A percentile compares a stretch with the other conserved stretches of the same genome.
Conservation (phyloP, 257 asterid species). For the Datura wrightii region DNA sequence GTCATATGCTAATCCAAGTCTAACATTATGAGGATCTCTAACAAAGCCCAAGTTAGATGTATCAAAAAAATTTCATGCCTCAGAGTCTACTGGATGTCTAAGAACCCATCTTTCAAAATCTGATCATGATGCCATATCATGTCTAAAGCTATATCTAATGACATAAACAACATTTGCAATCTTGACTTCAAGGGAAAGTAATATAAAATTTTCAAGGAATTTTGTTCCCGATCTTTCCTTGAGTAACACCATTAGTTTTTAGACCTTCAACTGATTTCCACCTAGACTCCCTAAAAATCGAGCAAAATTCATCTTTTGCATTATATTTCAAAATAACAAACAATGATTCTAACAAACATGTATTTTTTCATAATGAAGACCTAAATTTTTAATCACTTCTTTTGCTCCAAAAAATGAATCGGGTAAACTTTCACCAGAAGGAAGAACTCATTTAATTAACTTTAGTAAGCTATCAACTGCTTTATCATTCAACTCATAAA, state of each 20-base stretch:
- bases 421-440: too few relatives aligned
- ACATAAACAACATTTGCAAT: too few relatives aligned
- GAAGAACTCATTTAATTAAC: too few relatives aligned
- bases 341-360: too few relatives aligned
- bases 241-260: neutral
- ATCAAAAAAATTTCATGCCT: slow-evolving; percentile 26
- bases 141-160: neutral
- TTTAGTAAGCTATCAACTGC: neutral
- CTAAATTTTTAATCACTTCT: too few relatives aligned
- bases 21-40: neutral
- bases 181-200: neutral
- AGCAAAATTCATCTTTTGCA: too few relatives aligned
- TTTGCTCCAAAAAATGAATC: too few relatives aligned
- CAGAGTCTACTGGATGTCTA: neutral
- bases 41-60: neutral
- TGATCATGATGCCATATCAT: slow-evolving; percentile 35
- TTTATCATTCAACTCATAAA: neutral
- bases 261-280: neutral
- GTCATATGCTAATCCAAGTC: neutral
- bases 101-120: slow-evolving; percentile 1
- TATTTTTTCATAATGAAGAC: too few relatives aligned
- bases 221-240: too few relatives aligned
- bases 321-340: too few relatives aligned
- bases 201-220: neutral
- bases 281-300: too few relatives aligned